These are phyloP conservation scores for Malus hybrid DNA, from an alignment of 331 rosid genomes.

Conservation along the genomic window DNA sequence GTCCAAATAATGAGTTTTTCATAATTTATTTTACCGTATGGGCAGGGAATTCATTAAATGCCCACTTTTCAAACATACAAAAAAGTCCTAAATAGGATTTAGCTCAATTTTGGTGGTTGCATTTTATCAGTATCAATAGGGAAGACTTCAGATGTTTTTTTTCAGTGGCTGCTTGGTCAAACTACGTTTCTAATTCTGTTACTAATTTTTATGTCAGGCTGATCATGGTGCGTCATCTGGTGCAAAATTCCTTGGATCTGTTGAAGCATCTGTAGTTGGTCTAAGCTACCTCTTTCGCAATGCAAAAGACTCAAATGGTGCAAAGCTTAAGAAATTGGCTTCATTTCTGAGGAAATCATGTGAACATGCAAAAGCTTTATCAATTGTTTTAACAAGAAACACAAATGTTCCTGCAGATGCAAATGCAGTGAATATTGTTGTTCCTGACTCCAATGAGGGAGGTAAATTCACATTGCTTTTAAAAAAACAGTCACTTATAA, in stretches of 20 bases:
- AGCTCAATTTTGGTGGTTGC: background rate
- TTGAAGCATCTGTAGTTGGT: constrained; percentile 71
- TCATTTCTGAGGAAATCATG: constrained; percentile 43
- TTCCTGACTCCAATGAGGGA: constrained; percentile 45
- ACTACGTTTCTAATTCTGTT: constrained; percentile 4
- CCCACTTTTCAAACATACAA: background rate
- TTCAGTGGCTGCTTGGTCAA: background rate
- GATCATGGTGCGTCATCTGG: constrained; percentile 24
- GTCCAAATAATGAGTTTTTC: background rate
- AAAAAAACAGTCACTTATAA: background rate
- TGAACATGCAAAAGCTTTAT: constrained; percentile 26
- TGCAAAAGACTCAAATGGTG: constrained; percentile 52
- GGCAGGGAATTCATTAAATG: background rate
- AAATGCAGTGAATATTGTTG: constrained; percentile 66
- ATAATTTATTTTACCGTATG: background rate
- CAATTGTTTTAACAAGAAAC: constrained; percentile 53
- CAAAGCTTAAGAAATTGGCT: constrained; percentile 53
- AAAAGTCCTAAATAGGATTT: background rate
- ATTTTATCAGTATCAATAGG: background rate
- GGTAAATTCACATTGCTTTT: constrained; percentile 41
- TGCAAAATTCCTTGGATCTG: constrained; percentile 50
- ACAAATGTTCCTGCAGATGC: constrained; percentile 50
- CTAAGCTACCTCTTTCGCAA: constrained; percentile 58
- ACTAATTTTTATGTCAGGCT: constrained; percentile 22
- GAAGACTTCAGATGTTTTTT: background rate